Evolutionary conservation across 257 asterid species (phyloP).

Genomic region (Vinca minor): DNA sequence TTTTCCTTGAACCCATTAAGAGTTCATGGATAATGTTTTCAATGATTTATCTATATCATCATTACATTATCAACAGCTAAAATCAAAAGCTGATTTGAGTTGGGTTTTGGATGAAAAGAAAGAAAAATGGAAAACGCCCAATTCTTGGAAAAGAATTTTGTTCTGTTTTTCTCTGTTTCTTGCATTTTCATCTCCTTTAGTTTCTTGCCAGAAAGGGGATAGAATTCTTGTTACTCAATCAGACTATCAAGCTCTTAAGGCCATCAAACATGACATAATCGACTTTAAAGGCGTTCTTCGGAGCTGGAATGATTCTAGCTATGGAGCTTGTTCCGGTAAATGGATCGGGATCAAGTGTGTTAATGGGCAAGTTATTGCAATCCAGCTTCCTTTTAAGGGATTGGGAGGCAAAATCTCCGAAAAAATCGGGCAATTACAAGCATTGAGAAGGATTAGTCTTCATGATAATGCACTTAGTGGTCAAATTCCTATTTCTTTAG

Average conservation of each 20-base stretch:
- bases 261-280: conserved; percentile 35
- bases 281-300: conserved; percentile 46
- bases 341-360: conserved; percentile 85
- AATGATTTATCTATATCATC: too few species aligned
- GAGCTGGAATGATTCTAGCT: conserved; percentile 61
- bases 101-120: conserved; percentile 12
- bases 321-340: conserved; percentile 59
- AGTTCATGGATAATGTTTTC: conserved; percentile 13
- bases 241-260: conserved; percentile 42
- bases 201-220: conserved; percentile 30
- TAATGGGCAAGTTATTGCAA: conserved; percentile 52
- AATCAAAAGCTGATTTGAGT: not conserved
- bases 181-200: conserved; percentile 14
- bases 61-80: too few species aligned
- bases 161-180: conserved; percentile 23
- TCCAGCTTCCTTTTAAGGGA: conserved; percentile 66
- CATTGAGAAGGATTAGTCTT: conserved; percentile 75
- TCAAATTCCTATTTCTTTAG: conserved; percentile 48
- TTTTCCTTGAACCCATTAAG: not conserved
- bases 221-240: conserved; percentile 36
- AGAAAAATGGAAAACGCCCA: conserved; percentile 21
- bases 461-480: conserved; percentile 68
- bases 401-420: conserved; percentile 72
- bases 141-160: conserved; percentile 12
- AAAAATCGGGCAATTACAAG: conserved; percentile 53